Evolutionary conservation across 768 basidiomycete genomes (phyloP).

Genomic region (Cubamyces sp.): DNA sequence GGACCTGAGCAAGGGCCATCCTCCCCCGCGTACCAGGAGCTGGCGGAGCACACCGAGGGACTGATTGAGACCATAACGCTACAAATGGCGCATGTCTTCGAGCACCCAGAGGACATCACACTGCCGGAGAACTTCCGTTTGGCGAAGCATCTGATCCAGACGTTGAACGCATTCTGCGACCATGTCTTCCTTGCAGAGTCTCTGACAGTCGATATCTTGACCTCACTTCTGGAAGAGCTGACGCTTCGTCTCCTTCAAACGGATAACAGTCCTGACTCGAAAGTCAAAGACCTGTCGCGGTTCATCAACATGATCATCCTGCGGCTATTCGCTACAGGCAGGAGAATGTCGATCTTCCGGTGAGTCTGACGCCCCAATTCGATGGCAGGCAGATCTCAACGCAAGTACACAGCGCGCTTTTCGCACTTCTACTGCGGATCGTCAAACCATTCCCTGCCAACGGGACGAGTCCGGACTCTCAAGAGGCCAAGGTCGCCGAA

Average conservation of each 20-base stretch:
- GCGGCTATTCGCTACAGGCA: constrained; percentile 87
- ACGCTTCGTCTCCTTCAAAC: constrained; percentile 92
- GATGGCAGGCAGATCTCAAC: not conserved
- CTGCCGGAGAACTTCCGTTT: constrained; percentile 86
- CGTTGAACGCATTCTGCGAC: constrained; percentile 93
- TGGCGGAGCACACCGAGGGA: constrained; percentile 79
- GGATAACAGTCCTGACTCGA: constrained; percentile 80
- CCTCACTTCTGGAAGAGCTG: constrained; percentile 87
- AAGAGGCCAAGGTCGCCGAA: constrained; percentile 88
- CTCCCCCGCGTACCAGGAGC: constrained; percentile 72
- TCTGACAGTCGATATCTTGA: constrained; percentile 81
- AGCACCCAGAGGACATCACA: constrained; percentile 72
- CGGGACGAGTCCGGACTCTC: constrained; percentile 72
- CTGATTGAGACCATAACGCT: constrained; percentile 89
- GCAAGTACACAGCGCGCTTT: constrained; percentile 60
- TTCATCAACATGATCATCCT: constrained; percentile 99
- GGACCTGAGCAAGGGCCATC: constrained; percentile 74
- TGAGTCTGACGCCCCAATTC: constrained; percentile 40
- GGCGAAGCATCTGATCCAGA: constrained; percentile 97
- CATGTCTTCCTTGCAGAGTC: constrained; percentile 87
- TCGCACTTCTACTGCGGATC: constrained; percentile 79
- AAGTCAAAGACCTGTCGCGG: constrained; percentile 90
- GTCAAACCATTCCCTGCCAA: constrained; percentile 82
- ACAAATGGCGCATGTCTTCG: constrained; percentile 92
- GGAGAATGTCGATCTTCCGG: constrained; percentile 92